Evolutionary conservation across 371 early-diverging fungal species (phyloP), one percentile per base, ranked within the genome.

Genomic region (Mucor plumbeus): DNA sequence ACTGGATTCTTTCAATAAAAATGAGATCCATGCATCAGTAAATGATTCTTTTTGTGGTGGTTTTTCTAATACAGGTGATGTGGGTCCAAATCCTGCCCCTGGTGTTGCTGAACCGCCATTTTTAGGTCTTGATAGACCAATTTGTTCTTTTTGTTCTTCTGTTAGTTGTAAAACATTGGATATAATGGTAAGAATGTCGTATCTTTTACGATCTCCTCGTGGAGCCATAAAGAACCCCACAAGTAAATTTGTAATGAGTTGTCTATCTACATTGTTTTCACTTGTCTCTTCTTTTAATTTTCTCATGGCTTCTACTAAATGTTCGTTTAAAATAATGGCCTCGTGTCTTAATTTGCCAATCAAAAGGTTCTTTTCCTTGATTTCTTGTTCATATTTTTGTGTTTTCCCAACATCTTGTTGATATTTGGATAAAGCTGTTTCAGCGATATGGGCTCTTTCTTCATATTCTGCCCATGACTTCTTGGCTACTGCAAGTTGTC

Each of bases 21-120:
- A 95, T 11, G 92, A 90, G 41, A 95, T 94, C 95, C 95, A 95
- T 64, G 92, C 88, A 69, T 95, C 94, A 26, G 92, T 90, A 67
- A 95, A 93, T 63, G 91, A 92, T 79, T 94, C 62, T 75, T 78
- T 55, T 77, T 79, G 50, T 63, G 66, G 56, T 72, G 81, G 59
- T 68, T 71, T 63, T 63, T 74, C 40, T 70, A 74, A 10, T 31
- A 66, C 35, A 78, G 75, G 59, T 62, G 73, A 56, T 56, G 56
- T 55, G 63, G 74, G 59, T 62, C 71, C n/a, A 61, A 31, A 26
- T 26, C 26, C 26, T 26, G 26, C 26, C 26, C 26, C 43, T 58
- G 33, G 70, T 40, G 34, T 34, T 39, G 61, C 1, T 5, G 17
- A 44, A 26, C 66, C 48, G 34, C 58, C 65, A 44, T 71, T 60